Evolutionary conservation across 2,329 filamentous ascomycete species (phyloP).

Genomic region (Metarhizium guizhouense): DNA sequence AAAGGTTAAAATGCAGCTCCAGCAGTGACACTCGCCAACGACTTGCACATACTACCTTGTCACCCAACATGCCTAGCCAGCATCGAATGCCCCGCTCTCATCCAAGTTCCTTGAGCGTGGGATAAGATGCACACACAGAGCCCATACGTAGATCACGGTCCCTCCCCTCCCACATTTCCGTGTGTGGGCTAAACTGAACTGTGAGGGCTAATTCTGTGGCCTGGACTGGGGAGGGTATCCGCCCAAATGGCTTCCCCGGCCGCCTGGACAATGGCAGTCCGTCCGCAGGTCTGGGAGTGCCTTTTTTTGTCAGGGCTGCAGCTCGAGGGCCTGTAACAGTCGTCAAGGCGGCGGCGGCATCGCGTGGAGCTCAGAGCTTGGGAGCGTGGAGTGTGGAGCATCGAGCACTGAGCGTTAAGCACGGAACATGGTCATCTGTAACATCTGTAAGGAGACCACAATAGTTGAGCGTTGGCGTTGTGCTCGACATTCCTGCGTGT

Average conservation of each 20-base stretch:
- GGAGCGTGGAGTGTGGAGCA: not conserved
- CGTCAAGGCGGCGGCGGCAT: not conserved
- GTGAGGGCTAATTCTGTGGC: not conserved
- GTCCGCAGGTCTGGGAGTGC: not conserved
- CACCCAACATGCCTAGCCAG: too few species aligned
- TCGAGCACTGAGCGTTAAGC: not conserved
- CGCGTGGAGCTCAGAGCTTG: not conserved
- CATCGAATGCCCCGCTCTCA: not conserved
- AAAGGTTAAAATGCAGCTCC: too few species aligned
- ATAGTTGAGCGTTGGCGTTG: too few species aligned
- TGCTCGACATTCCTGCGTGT: not conserved
- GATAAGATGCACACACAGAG: not conserved
- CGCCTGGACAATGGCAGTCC: not conserved
- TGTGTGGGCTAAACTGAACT: not conserved
- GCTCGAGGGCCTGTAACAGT: not conserved
- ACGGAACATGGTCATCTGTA: too few species aligned
- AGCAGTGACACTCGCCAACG: too few species aligned
- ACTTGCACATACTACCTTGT: too few species aligned
- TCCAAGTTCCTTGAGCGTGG: not conserved
- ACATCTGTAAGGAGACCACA: too few species aligned
- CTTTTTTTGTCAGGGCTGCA: not conserved
- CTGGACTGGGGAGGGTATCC: not conserved
- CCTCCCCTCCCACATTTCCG: not conserved
- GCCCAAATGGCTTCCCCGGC: not conserved
- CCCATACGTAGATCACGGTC: not conserved